phyloP scores from a whole-genome alignment of 306 rosid species.

The Lathyrus oleraceus region DNA sequence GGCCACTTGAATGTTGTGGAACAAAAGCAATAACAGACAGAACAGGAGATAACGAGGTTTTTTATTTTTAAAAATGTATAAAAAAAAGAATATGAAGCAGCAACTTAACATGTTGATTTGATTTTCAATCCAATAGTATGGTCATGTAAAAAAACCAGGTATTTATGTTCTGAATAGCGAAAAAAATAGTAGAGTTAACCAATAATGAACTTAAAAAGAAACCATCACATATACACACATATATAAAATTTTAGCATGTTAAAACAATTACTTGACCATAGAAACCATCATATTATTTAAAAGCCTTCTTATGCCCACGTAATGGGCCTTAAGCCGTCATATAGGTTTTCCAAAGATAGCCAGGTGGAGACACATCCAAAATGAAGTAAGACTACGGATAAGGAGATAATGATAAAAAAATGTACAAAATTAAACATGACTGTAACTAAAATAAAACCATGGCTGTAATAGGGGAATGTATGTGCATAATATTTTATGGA shows the following conservation, averaged over 20 bases:
- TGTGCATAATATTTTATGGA: slow-evolving; percentile 11
- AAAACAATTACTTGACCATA: neutral
- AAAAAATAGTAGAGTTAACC: slow-evolving; percentile 9
- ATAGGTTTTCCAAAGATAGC: slow-evolving; percentile 3
- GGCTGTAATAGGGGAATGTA: slow-evolving; percentile 5
- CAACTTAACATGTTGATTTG: neutral
- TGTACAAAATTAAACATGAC: slow-evolving; percentile 5
- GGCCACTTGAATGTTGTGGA: neutral
- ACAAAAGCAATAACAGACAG: neutral
- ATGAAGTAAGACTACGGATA: slow-evolving; percentile 6
- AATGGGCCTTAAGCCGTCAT: neutral
- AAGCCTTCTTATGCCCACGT: slow-evolving; percentile 18
- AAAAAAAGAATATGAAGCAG: slow-evolving; percentile 4
- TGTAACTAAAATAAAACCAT: slow-evolving; percentile 1
- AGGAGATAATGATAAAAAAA: slow-evolving; percentile 2
- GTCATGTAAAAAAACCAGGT: neutral
- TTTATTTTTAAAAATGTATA: neutral
- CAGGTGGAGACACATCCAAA: neutral
- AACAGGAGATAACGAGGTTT: neutral
- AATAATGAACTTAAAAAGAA: neutral
- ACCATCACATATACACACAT: neutral
- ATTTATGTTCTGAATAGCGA: neutral
- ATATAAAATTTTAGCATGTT: neutral
- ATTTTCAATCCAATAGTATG: neutral
- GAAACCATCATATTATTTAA: slow-evolving; percentile 18